Conservation (phyloP, 164 flowering plant species). For the Nelumbo lutea region DNA sequence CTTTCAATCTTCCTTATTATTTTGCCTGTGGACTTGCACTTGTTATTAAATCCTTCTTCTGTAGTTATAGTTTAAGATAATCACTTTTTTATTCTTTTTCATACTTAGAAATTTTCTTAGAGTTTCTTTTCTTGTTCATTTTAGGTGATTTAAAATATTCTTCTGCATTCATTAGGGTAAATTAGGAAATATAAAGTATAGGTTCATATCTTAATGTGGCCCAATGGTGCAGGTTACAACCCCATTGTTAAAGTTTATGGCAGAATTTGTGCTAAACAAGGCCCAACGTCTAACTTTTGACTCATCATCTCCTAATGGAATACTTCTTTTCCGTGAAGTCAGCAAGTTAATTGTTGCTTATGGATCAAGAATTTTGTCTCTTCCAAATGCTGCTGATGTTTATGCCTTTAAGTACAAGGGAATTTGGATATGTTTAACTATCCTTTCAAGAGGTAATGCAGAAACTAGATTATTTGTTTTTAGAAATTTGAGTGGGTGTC, state of each 20-base stretch:
- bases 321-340: constrained; percentile 97
- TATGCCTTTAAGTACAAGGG: constrained; percentile 96
- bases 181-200: no score
- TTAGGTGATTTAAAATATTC: no score
- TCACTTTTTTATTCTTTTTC: neutral
- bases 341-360: constrained; percentile 92
- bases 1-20: no score
- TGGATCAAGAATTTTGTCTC: constrained; percentile 81
- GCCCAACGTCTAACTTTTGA: constrained; percentile 94
- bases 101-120: neutral
- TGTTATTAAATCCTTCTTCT: neutral
- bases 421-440: constrained; percentile 81
- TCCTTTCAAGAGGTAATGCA: constrained; percentile 72
- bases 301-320: constrained; percentile 96
- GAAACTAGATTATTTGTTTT: no score
- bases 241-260: constrained; percentile 92
- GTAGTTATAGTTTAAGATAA: neutral
- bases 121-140: no score
- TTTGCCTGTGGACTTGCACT: neutral
- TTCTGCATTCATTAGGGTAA: no score
- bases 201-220: neutral
- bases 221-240: constrained; percentile 77
- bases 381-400: constrained; percentile 72
- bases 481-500: no score
- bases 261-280: constrained; percentile 93